phyloP scores from a whole-genome alignment of 1,284 basidiomycete genomes.

The Irpex rosettiformis region DNA sequence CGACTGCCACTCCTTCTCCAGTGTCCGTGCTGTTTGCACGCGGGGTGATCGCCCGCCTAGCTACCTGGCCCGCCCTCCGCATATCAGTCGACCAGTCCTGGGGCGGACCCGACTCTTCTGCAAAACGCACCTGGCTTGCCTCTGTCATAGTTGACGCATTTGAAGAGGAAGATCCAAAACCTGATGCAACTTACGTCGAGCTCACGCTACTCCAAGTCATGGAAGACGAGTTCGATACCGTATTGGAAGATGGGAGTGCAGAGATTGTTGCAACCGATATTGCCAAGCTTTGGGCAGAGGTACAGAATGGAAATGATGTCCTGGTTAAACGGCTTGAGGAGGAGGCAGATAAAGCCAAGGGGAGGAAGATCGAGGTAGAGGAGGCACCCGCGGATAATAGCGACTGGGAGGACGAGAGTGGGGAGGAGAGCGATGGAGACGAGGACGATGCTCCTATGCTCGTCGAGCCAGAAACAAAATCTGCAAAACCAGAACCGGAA shows the following conservation, averaged over 20 bases:
- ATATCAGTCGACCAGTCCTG: slow-evolving; percentile 80
- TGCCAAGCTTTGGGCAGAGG: slow-evolving; percentile 62
- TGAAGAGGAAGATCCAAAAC: slow-evolving; percentile 51
- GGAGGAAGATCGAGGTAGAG: slow-evolving; percentile 36
- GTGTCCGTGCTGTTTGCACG: slow-evolving; percentile 77
- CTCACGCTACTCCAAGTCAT: slow-evolving; percentile 77
- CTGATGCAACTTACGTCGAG: slow-evolving; percentile 76
- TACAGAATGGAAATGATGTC: slow-evolving; percentile 37
- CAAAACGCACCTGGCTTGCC: slow-evolving; percentile 81
- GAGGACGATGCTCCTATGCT: slow-evolving; percentile 56
- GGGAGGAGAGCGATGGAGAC: slow-evolving; percentile 46
- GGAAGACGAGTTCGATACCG: slow-evolving; percentile 80
- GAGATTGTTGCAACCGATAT: slow-evolving; percentile 70
- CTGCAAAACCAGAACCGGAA: slow-evolving; percentile 54
- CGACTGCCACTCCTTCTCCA: slow-evolving; percentile 31
- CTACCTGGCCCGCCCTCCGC: slow-evolving; percentile 79
- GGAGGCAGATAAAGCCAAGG: slow-evolving; percentile 57
- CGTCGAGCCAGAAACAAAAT: slow-evolving; percentile 30
- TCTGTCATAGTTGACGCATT: slow-evolving; percentile 83
- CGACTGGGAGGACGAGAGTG: slow-evolving; percentile 39
- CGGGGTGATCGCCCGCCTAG: slow-evolving; percentile 75
- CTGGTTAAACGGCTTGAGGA: slow-evolving; percentile 55
- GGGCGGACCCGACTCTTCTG: slow-evolving; percentile 72
- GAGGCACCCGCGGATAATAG: slow-evolving; percentile 29
- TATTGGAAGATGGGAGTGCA: slow-evolving; percentile 79